Evolutionary conservation across 495 filamentous ascomycete species (phyloP), one percentile per base, ranked within the genome.

Genomic region (Xylaria palmicola): DNA sequence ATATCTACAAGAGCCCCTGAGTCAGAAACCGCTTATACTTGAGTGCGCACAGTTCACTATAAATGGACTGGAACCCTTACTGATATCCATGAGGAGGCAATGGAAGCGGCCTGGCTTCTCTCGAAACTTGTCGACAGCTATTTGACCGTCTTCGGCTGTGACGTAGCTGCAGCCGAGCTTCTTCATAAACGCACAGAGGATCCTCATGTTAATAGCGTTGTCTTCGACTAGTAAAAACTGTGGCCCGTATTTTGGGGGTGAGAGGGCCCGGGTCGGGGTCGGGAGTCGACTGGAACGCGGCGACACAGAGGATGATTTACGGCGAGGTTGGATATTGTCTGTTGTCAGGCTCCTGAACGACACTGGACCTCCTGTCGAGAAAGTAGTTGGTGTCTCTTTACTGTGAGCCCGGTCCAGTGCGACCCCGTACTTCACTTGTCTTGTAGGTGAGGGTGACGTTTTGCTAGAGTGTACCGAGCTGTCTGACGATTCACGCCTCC

Each of bases 21-120:
- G 29, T 51, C 20, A 51, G 48, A 8, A 4, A 34, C 12, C 10
- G 8, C n/a, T 9, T 34, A 50, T 32, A 10, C n/a, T 9, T 0
- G n/a, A 32, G 10, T 17, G 22, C 22, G n/a, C 7, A 22, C 20
- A 1, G 3, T 45, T 12, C 13, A 3, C 41, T 0, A 43, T 1
- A 26, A 24, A 26, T 22, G 6, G 2, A 27, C 10, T 2, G 45
- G 27, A 20, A 51, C 13, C 1, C 48, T 10, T 34, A 51, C 48
- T 84, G 53, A 91, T 85, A 60, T 90, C 86, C 82, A 68, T 83
- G 13, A 83, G 60, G 22, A 83, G 71, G 45, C 79, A 74, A 45
- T 74, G 70, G 55, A 72, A 80, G 20, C 70, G 58, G 13, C 56
- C 61, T 0, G 64, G 63, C 4, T 59, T 60, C 20, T 62, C 40